These are phyloP conservation scores for Spergularia bocconei DNA, from an alignment of 148 eudicot species.

Conservation along the genomic window DNA sequence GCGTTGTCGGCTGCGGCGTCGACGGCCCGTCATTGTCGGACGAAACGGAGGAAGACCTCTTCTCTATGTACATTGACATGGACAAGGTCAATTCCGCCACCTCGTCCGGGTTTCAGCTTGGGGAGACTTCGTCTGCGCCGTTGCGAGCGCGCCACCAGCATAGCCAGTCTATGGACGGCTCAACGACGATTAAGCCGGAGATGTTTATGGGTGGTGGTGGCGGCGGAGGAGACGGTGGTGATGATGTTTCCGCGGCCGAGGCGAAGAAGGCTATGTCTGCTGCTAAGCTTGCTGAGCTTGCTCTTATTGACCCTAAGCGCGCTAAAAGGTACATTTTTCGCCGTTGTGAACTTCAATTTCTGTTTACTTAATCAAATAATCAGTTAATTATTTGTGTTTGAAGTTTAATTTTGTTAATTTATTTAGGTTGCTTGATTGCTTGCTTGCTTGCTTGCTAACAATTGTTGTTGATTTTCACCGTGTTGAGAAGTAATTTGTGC, in stretches of 20 bases:
- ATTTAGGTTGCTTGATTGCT: background rate
- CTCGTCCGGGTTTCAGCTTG: slow-evolving; percentile 54
- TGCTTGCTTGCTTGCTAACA: background rate
- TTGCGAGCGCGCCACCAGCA: slow-evolving; percentile 74
- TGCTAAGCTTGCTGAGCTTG: slow-evolving; percentile 96
- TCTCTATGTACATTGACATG: slow-evolving; percentile 93
- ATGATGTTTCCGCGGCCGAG: slow-evolving; percentile 54
- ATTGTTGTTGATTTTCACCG: background rate
- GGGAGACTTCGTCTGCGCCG: slow-evolving; percentile 51
- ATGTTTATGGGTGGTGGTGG: slow-evolving; percentile 66
- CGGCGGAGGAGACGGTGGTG: slow-evolving; percentile 29
- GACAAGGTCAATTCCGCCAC: slow-evolving; percentile 72
- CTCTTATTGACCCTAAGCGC: slow-evolving; percentile 91
- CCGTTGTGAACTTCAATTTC: background rate
- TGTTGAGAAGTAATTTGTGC: background rate
- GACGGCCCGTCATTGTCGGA: slow-evolving; percentile 92
- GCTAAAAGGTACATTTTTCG: slow-evolving; percentile 72
- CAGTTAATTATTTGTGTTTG: background rate
- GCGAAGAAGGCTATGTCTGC: slow-evolving; percentile 93
- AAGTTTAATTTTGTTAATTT: too few relatives aligned
- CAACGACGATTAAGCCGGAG: slow-evolving; percentile 68
- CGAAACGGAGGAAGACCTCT: slow-evolving; percentile 86
- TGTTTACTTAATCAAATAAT: background rate
- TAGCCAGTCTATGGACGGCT: slow-evolving; percentile 95
- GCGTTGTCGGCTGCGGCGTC: slow-evolving; percentile 64